Evolutionary conservation across 306 rosid genomes (phyloP), one percentile per base, ranked within the genome.

Genomic region (Rosa persica): DNA sequence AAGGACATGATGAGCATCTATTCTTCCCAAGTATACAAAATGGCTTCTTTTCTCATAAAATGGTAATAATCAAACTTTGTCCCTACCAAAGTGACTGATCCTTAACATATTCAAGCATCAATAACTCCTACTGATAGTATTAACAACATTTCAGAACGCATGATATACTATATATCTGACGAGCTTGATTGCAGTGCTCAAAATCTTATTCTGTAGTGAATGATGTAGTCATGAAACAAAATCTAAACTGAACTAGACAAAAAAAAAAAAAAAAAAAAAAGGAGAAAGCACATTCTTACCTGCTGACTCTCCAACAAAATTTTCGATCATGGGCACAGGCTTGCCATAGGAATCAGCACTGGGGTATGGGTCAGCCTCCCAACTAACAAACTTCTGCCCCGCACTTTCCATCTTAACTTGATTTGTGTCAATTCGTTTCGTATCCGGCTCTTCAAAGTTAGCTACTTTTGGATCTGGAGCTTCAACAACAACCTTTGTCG

Each of bases 381-480:
- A 94, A 78, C 76, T 85, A 77, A 82, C 87, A 85, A 82, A 83
- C 81, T 88, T 92, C 65, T 87, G 92, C 49, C 87, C 91, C 49
- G 78, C 90, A 73, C 79, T 83, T 74, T 83, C 97, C 86, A 81
- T 80, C 87, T 85, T 88, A 58, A 89, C 81, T 88, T 90, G 98
- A 83, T 72, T 84, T 82, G 86, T 85, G 88, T 91, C 97, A 12
- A 95, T 92, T 81, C 81, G 87, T 82, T 95, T 95, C 2, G 98
- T 95, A 84, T 95, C 97, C 8, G 98, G 97, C 67, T 95, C 98
- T 60, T 92, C 98, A 67, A 80, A 87, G 70, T 76, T 79, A 71
- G 81, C 78, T 72, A 58, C 85, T 76, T 58, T 88, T 75, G 82
- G 85, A 52, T 92, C 91, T 0, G 92, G 93, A 86, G 88, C 98